phyloP scores from a whole-genome alignment of 441 rosid species.

The Populus hybrid region DNA sequence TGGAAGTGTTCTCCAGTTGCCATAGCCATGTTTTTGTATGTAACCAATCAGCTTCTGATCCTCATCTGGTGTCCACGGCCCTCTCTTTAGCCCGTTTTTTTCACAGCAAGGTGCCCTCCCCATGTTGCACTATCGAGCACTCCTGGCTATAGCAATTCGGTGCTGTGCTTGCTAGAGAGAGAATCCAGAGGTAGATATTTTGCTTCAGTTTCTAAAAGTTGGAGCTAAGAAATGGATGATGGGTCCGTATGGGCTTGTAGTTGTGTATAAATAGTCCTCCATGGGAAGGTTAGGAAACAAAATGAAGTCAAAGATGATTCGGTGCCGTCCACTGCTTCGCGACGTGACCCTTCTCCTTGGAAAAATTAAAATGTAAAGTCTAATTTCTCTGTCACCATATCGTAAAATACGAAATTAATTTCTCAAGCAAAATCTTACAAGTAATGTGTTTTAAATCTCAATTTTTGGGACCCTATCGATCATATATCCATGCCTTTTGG shows the following conservation, averaged over 20 bases:
- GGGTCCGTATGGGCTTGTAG: constrained; percentile 30
- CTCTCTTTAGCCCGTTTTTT: constrained; percentile 32
- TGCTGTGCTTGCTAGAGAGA: neutral
- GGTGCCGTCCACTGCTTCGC: constrained; percentile 78
- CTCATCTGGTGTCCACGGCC: constrained; percentile 49
- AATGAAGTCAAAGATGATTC: constrained; percentile 56
- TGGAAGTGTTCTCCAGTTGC: constrained; percentile 45
- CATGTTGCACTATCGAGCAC: constrained; percentile 17
- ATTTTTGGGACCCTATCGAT: neutral
- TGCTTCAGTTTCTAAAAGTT: neutral
- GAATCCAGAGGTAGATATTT: neutral
- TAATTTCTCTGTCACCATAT: neutral
- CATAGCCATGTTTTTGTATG: constrained; percentile 40
- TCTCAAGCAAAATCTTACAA: neutral
- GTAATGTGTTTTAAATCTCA: neutral
- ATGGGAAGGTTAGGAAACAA: constrained; percentile 18
- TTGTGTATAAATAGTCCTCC: constrained; percentile 44
- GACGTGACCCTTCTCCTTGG: constrained; percentile 52
- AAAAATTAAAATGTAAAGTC: constrained; percentile 9
- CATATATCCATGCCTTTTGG: constrained; percentile 22
- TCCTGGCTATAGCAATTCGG: neutral
- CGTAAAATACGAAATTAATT: neutral
- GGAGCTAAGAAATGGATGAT: constrained; percentile 12
- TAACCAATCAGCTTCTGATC: constrained; percentile 37
- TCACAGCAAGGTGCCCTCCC: constrained; percentile 39